A percentile compares a stretch with the other conserved stretches of the same genome.
These are phyloP conservation scores for Phytophthora cajani DNA, from an alignment of 352 stramenopile genomes.

Conservation along the genomic window DNA sequence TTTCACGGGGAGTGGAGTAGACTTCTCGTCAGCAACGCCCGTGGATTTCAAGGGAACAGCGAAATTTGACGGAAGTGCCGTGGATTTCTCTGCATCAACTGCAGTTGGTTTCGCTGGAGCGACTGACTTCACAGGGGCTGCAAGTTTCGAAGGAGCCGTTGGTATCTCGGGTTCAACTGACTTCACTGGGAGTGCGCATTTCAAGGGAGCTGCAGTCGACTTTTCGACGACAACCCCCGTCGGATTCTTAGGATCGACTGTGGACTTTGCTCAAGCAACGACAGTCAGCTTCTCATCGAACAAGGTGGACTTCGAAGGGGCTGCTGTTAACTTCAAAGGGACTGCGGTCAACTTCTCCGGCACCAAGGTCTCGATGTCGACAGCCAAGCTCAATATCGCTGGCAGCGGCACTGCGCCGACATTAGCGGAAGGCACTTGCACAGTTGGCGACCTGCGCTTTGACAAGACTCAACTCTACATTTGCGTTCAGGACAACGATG, in stretches of 20 bases:
- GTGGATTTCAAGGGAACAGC: background rate
- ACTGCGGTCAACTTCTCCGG: constrained; percentile 22
- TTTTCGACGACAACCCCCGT: background rate
- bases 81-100: background rate
- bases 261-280: background rate
- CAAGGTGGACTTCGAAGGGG: constrained; percentile 6
- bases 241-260: background rate
- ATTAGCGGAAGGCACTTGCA: constrained; percentile 10
- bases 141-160: background rate
- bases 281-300: constrained; percentile 14
- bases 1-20: background rate
- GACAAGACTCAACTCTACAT: constrained; percentile 31
- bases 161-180: background rate
- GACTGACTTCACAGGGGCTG: background rate
- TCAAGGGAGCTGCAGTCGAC: background rate
- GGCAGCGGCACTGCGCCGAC: constrained; percentile 10
- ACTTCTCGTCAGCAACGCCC: background rate
- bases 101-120: background rate
- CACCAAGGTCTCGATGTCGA: constrained; percentile 6
- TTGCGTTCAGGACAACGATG: constrained; percentile 9
- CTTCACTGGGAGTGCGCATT: background rate
- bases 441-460: constrained; percentile 38
- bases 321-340: constrained; percentile 11
- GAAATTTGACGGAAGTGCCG: background rate
- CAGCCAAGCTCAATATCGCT: constrained; percentile 28